Evolutionary conservation across 2,329 filamentous ascomycete genomes (phyloP), one percentile per base, ranked within the genome.

Genomic region (Hypocrella siamensis): DNA sequence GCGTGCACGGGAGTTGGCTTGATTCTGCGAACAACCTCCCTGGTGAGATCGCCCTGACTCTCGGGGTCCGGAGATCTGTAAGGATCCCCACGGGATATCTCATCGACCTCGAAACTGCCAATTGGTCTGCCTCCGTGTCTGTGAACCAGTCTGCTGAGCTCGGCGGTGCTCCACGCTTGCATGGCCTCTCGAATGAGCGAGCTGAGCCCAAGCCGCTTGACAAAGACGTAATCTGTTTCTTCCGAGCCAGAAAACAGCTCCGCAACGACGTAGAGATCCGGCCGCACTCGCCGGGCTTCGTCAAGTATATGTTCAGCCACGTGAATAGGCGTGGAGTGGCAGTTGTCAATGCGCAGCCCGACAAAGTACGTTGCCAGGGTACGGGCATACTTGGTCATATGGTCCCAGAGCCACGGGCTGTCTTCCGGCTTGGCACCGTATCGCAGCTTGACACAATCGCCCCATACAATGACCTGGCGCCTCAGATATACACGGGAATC

Each of bases 331-430:
- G 92, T 98, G 0, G 90, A 98, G 52, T 98, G 90, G 45, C 84
- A 93, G 50, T 98, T 98, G 59, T 98, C 90, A 45, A 98, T 94
- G 28, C 90, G 81, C 60, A 98, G 88, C 5, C 86, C 92, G 27
- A 77, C 75, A 53, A 98, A 98, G 53, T 93, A 86, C 50, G 86
- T 93, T 35, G 92, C 90, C 67, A 98, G 77, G 49, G 90, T 68
- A 24, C 79, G 75, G 4, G 86, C 92, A 51, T 98, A 98, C 43
- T 79, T 75, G 24, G 81, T 82, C 85, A 98, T 98, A 51, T 83
- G 83, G 7, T 93, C 75, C 90, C 90, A 98, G 7, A 98, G 63
- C 61, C 75, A 98, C 0, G 90, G 88, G 45, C 79, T 96, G 51
- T 96, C 90, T 32, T 86, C 58, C 0, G 79, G 80, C 0, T 74